These are phyloP conservation scores for Aspergillus nidulans DNA, from an alignment of 495 filamentous ascomycete species.

Conservation along the genomic window DNA sequence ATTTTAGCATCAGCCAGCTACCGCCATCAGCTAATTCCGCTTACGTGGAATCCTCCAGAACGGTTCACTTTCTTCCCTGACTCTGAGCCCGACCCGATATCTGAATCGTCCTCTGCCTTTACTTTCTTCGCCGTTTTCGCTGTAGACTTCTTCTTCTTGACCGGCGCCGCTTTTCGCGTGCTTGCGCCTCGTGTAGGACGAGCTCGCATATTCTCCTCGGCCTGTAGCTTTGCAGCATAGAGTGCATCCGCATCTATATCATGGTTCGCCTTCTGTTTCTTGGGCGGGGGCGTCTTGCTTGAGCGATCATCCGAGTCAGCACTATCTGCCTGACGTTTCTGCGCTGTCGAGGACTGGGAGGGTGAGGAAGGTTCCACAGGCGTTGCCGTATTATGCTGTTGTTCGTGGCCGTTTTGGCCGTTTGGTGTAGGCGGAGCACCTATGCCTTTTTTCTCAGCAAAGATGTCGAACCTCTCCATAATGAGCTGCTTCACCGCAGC, in stretches of 20 bases:
- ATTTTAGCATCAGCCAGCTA: conserved; percentile 6
- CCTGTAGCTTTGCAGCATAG: conserved; percentile 83
- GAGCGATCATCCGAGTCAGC: conserved; percentile 42
- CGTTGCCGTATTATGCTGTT: conserved; percentile 28
- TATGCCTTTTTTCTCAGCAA: conserved; percentile 47
- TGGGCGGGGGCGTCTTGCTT: conserved; percentile 43
- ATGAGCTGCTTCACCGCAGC: conserved; percentile 77
- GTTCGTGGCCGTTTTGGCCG: conserved; percentile 46
- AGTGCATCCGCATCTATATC: conserved; percentile 74
- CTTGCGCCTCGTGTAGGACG: conserved; percentile 66
- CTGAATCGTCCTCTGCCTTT: conserved; percentile 74
- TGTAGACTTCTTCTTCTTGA: conserved; percentile 60
- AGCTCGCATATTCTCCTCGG: conserved; percentile 75
- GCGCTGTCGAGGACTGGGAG: conserved; percentile 48
- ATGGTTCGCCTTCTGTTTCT: conserved; percentile 53
- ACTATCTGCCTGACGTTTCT: conserved; percentile 52
- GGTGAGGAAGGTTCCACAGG: conserved; percentile 42
- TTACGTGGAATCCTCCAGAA: conserved; percentile 64
- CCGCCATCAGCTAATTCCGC: conserved; percentile 13
- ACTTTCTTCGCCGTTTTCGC: conserved; percentile 75
- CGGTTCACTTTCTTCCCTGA: conserved; percentile 60
- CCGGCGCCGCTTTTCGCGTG: conserved; percentile 51
- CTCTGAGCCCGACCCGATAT: conserved; percentile 59
- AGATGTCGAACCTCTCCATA: conserved; percentile 83
- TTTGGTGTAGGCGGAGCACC: conserved; percentile 37